A percentile compares a stretch with the other conserved stretches of the same genome.
Conservation (phyloP, 495 filamentous ascomycete genomes). For the Melanomma pulvis-pyrius region DNA sequence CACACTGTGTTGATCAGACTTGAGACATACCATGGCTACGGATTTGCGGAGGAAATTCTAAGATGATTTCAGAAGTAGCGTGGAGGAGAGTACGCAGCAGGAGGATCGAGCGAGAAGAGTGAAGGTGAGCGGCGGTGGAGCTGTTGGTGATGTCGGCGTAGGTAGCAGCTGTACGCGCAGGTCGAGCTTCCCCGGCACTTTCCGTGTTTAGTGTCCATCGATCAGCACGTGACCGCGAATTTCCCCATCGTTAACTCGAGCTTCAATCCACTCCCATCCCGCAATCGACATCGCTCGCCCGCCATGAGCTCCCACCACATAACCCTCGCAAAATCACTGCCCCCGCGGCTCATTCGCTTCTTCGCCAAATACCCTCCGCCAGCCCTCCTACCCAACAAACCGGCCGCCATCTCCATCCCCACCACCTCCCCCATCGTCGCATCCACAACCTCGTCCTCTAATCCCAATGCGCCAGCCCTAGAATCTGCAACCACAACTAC, state of each 20-base stretch:
- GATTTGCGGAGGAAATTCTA: not conserved
- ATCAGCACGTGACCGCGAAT: slow-evolving; percentile 19
- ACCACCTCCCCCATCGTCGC: slow-evolving; percentile 15
- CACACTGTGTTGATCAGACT: not conserved
- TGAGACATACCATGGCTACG: slow-evolving; percentile 36
- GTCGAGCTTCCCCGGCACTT: slow-evolving; percentile 21
- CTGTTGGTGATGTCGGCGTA: slow-evolving; percentile 23
- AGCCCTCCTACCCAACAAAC: slow-evolving; percentile 52
- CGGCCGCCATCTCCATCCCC: slow-evolving; percentile 41
- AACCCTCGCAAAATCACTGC: slow-evolving; percentile 65
- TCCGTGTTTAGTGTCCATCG: not conserved
- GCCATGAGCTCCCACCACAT: slow-evolving; percentile 11
- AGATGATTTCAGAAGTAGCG: not conserved
- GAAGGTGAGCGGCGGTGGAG: slow-evolving; percentile 1
- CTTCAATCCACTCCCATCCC: not conserved
- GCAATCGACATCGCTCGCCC: slow-evolving; percentile 7
- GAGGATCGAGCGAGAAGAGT: not conserved
- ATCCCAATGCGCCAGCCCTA: slow-evolving; percentile 33
- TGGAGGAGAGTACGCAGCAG: not conserved
- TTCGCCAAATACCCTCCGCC: slow-evolving; percentile 83
- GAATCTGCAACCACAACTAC: slow-evolving; percentile 25
- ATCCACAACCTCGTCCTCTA: slow-evolving; percentile 15
- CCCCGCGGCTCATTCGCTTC: slow-evolving; percentile 78
- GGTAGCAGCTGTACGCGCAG: slow-evolving; percentile 26
- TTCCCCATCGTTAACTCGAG: slow-evolving; percentile 5